These are phyloP conservation scores for Euphrasia confusa DNA, from an alignment of 257 asterid species.

Conservation along the genomic window DNA sequence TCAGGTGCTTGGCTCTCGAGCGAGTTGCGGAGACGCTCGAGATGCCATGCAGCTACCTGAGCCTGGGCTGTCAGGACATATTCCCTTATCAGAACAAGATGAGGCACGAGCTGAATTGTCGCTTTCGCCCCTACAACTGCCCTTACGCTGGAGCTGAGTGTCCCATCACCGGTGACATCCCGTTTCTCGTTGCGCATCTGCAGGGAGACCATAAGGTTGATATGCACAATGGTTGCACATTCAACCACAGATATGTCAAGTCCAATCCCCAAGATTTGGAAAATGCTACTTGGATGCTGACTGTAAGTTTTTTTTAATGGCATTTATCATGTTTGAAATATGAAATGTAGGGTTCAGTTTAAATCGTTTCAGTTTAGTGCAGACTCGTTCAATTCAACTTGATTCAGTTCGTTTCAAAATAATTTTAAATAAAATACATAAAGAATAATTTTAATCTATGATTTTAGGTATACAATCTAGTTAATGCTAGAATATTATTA, in stretches of 20 bases:
- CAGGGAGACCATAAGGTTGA: constrained; percentile 54
- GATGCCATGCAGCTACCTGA: constrained; percentile 44
- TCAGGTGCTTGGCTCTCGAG: constrained; percentile 56
- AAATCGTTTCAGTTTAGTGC: too few species aligned
- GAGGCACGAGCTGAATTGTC: constrained; percentile 43
- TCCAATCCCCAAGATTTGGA: constrained; percentile 48
- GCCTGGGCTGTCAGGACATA: constrained; percentile 47
- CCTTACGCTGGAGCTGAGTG: constrained; percentile 55
- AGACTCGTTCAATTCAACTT: too few species aligned
- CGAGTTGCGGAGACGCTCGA: constrained; percentile 53
- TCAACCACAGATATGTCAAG: constrained; percentile 56
- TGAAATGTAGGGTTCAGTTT: too few species aligned
- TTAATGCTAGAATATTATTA: too few species aligned
- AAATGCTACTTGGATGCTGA: constrained; percentile 59
- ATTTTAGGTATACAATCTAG: too few species aligned
- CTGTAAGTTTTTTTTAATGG: constrained; percentile 31
- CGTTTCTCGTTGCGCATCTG: constrained; percentile 46
- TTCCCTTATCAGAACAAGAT: constrained; percentile 38
- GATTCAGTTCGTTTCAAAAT: too few species aligned
- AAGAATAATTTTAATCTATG: too few species aligned
- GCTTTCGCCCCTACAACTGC: constrained; percentile 52
- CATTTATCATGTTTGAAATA: neutral
- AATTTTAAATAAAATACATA: too few species aligned
- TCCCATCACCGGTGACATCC: constrained; percentile 42
- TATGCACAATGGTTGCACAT: constrained; percentile 55